Evolutionary conservation across 2,329 filamentous ascomycete species (phyloP).

Genomic region (Colletotrichum sp.): DNA sequence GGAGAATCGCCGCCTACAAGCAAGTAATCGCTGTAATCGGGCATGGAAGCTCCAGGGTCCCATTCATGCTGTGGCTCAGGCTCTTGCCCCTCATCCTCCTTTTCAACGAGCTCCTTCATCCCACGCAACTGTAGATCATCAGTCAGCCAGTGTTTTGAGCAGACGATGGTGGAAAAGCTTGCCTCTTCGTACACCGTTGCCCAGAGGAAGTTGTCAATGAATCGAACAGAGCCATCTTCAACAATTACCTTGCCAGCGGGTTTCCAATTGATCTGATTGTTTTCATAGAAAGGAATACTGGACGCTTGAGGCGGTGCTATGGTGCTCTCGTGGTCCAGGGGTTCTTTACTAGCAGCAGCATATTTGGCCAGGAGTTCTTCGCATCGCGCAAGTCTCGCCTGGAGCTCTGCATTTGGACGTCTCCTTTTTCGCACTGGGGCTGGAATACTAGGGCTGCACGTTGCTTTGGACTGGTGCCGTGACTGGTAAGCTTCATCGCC

Average conservation of each 20-base stretch:
- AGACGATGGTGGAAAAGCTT: conserved; percentile 22
- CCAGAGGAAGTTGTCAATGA: conserved; percentile 62
- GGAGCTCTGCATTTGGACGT: conserved; percentile 64
- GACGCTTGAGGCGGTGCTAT: neutral
- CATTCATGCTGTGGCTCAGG: neutral
- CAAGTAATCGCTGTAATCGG: conserved; percentile 11
- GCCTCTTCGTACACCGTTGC: conserved; percentile 63
- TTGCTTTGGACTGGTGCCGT: conserved; percentile 25
- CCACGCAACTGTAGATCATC: neutral
- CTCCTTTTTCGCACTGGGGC: conserved; percentile 63
- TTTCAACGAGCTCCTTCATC: conserved; percentile 1
- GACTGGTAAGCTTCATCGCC: neutral
- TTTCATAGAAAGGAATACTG: conserved; percentile 7
- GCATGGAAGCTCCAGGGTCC: conserved; percentile 12
- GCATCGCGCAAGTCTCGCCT: conserved; percentile 62
- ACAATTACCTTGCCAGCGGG: conserved; percentile 56
- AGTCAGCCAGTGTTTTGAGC: neutral
- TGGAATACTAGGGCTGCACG: conserved; percentile 63
- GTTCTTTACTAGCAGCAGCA: conserved; percentile 35
- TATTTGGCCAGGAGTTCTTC: conserved; percentile 64
- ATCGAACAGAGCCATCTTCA: conserved; percentile 58
- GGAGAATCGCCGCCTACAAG: neutral
- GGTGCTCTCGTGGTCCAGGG: neutral
- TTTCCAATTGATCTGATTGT: conserved; percentile 39
- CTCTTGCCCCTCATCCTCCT: neutral